Conservation (phyloP, 345 rosid genomes). For the Xanthoceras sorbifolium region DNA sequence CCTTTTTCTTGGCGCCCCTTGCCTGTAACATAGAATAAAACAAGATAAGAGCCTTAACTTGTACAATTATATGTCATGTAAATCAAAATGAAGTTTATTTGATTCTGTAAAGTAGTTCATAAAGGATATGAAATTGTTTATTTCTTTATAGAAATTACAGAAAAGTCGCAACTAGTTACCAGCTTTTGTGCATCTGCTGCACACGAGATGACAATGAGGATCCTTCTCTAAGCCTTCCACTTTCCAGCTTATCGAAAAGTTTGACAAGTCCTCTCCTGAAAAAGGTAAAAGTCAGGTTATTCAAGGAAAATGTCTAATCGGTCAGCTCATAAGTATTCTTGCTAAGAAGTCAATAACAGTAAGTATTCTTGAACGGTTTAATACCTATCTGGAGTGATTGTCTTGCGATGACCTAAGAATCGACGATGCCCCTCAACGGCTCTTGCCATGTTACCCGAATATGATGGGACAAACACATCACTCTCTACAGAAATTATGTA, state of each 20-base stretch:
- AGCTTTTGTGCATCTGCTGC: slow-evolving; percentile 65
- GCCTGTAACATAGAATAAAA: slow-evolving; percentile 44
- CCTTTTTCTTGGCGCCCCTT: slow-evolving; percentile 83
- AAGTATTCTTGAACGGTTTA: background rate
- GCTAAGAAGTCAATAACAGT: background rate
- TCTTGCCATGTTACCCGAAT: slow-evolving; percentile 98
- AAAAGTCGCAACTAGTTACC: slow-evolving; percentile 37
- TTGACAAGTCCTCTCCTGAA: slow-evolving; percentile 77
- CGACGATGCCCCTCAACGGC: slow-evolving; percentile 98
- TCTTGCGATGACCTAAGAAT: slow-evolving; percentile 83
- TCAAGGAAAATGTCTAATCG: background rate
- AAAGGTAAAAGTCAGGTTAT: background rate
- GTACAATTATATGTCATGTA: background rate
- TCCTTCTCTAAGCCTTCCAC: slow-evolving; percentile 54
- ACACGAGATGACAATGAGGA: slow-evolving; percentile 48
- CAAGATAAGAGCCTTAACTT: background rate
- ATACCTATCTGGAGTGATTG: slow-evolving; percentile 87
- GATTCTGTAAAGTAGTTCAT: background rate
- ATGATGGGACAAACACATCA: slow-evolving; percentile 81
- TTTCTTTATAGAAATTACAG: background rate
- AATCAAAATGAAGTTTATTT: background rate
- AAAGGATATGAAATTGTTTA: background rate
- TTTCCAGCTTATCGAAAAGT: slow-evolving; percentile 69
- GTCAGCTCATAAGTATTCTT: background rate
- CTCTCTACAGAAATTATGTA: slow-evolving; percentile 86